Evolutionary conservation across 306 rosid species (phyloP).

Genomic region (Glycine tomentella): DNA sequence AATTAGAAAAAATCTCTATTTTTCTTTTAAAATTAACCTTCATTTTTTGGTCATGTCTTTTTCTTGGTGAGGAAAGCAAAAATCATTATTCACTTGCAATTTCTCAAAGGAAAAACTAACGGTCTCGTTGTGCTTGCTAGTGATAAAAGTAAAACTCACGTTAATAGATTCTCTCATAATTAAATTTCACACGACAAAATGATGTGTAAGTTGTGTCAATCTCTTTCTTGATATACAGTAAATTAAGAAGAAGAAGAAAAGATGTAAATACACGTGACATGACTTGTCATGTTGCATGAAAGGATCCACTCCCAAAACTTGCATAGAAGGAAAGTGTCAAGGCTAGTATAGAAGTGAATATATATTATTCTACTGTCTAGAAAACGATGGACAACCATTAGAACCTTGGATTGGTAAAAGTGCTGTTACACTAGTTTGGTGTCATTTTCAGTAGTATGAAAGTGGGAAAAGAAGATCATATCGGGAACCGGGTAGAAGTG

Average conservation of each 20-base stretch:
- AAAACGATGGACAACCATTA: slow-evolving; percentile 52
- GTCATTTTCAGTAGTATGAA: slow-evolving; percentile 43
- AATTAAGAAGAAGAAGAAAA: background rate
- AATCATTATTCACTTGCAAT: slow-evolving; percentile 13
- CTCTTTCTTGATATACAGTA: slow-evolving; percentile 1
- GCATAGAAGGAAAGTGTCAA: slow-evolving; percentile 33
- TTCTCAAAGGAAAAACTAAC: slow-evolving; percentile 21
- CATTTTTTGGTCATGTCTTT: slow-evolving; percentile 32
- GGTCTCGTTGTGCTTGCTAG: slow-evolving; percentile 1
- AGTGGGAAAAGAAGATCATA: slow-evolving; percentile 35
- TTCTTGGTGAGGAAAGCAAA: background rate
- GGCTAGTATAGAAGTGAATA: slow-evolving; percentile 40
- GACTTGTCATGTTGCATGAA: slow-evolving; percentile 13
- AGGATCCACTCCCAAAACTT: slow-evolving; percentile 26
- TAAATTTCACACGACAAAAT: background rate
- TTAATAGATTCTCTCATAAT: background rate
- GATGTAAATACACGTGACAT: background rate
- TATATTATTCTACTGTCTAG: slow-evolving; percentile 40
- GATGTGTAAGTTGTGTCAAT: background rate
- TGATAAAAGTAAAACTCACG: slow-evolving; percentile 33
- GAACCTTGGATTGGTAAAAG: slow-evolving; percentile 47
- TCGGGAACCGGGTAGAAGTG: slow-evolving; percentile 13
- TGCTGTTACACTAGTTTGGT: background rate
- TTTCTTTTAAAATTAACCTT: slow-evolving; percentile 18
- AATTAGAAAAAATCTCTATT: background rate